A percentile compares a stretch with the other conserved stretches of the same genome.
These are phyloP conservation scores for Hanseniaspora occidentalis DNA, from an alignment of 805 yeast species.

Conservation along the genomic window DNA sequence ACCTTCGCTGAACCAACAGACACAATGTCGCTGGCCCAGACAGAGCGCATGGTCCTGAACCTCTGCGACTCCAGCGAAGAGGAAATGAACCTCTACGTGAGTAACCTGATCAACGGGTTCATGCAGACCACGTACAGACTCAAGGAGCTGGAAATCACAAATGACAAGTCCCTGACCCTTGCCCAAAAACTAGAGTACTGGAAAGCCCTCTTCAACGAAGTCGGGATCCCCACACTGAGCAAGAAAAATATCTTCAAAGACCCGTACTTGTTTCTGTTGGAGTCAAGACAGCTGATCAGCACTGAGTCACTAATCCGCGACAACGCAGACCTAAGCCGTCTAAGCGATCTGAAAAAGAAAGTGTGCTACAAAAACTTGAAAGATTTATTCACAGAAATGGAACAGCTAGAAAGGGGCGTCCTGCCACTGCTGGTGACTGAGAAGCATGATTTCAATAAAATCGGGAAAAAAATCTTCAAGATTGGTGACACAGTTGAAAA, in stretches of 20 bases:
- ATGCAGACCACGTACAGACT: conserved; percentile 13
- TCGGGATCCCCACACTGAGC: conserved; percentile 10
- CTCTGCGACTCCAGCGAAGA: not conserved
- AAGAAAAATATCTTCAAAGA: conserved; percentile 15
- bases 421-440: not conserved
- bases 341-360: not conserved
- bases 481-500: not conserved
- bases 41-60: not conserved
- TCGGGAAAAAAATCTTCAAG: conserved; percentile 5
- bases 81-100: not conserved
- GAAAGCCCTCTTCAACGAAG: conserved; percentile 7
- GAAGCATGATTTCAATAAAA: conserved; percentile 3
- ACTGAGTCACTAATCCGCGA: not conserved
- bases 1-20: conserved; percentile 3
- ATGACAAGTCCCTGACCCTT: conserved; percentile 8
- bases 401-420: not conserved
- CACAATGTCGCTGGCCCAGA: conserved; percentile 1
- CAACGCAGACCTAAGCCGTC: not conserved
- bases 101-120: not conserved
- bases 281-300: conserved; percentile 13
- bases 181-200: conserved; percentile 11
- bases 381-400: not conserved
- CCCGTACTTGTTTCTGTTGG: conserved; percentile 15
- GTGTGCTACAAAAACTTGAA: not conserved
- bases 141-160: conserved; percentile 19